Evolutionary conservation across 768 basidiomycete species (phyloP).

Genomic region (Clavulina sp.): DNA sequence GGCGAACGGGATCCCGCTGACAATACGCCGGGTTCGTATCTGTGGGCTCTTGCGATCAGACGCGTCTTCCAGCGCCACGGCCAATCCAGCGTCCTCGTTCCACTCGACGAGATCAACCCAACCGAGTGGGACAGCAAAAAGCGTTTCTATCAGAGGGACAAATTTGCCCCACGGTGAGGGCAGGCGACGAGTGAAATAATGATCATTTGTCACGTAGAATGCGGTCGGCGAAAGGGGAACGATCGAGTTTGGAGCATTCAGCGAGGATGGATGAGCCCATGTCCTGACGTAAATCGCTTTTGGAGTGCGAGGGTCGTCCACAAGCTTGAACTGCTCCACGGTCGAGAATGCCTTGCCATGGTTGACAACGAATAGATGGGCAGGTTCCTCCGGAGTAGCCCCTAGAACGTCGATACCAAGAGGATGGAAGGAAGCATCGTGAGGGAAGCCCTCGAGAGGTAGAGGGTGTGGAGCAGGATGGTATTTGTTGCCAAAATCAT

Average conservation of each 20-base stretch:
- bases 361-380: slow-evolving; percentile 49
- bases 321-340: slow-evolving; percentile 48
- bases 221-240: slow-evolving; percentile 46
- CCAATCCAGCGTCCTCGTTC: slow-evolving; percentile 1
- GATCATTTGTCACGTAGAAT: slow-evolving; percentile 62
- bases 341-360: slow-evolving; percentile 43
- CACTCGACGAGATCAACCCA: slow-evolving; percentile 37
- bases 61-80: neutral
- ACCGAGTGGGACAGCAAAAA: slow-evolving; percentile 37
- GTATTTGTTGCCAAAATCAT: slow-evolving; percentile 17
- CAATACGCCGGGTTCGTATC: slow-evolving; percentile 15
- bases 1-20: slow-evolving; percentile 35
- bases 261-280: slow-evolving; percentile 34
- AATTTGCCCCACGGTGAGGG: slow-evolving; percentile 31
- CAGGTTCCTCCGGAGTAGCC: slow-evolving; percentile 22
- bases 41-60: too few relatives aligned
- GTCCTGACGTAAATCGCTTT: slow-evolving; percentile 40
- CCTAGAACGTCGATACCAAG: slow-evolving; percentile 37
- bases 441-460: slow-evolving; percentile 30
- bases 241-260: slow-evolving; percentile 46
- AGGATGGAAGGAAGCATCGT: slow-evolving; percentile 48
- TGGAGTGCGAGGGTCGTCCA: slow-evolving; percentile 24
- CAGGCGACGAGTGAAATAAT: slow-evolving; percentile 44
- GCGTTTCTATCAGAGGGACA: slow-evolving; percentile 36
- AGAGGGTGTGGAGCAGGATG: slow-evolving; percentile 28